A percentile compares a stretch with the other conserved stretches of the same genome.
phyloP scores from a whole-genome alignment of 768 basidiomycete species.

The Auricularia auricula-judae region DNA sequence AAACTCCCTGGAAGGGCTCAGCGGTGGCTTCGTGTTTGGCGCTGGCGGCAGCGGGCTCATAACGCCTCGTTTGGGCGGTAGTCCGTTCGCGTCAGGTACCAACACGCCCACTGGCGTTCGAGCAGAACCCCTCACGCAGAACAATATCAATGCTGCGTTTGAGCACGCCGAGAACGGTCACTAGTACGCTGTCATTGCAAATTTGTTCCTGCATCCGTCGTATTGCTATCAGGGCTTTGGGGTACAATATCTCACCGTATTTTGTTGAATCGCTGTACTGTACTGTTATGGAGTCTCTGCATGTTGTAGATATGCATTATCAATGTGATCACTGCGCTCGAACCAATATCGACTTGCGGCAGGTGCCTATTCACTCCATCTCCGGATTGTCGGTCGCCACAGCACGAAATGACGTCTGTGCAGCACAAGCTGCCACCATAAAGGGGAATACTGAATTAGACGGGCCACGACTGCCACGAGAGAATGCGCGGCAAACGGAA shows the following conservation, averaged over 20 bases:
- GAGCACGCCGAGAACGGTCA: background rate
- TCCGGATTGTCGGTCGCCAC: background rate
- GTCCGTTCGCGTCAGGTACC: slow-evolving; percentile 46
- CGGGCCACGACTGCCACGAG: background rate
- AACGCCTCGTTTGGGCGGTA: slow-evolving; percentile 54
- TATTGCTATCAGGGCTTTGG: background rate
- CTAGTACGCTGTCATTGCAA: background rate
- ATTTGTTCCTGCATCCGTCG: background rate
- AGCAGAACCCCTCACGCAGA: slow-evolving; percentile 13
- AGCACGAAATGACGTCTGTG: background rate
- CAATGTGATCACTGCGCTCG: background rate
- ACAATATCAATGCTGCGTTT: slow-evolving; percentile 15
- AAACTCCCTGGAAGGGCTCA: slow-evolving; percentile 70
- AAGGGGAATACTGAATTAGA: background rate
- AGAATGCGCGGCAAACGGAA: background rate
- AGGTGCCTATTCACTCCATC: background rate
- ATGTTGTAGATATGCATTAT: background rate
- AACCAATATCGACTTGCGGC: background rate
- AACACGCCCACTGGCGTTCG: slow-evolving; percentile 18
- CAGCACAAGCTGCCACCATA: too few species aligned
- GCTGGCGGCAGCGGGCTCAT: slow-evolving; percentile 76
- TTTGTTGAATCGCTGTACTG: background rate
- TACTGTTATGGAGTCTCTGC: background rate
- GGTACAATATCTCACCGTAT: background rate
- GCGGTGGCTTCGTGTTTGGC: slow-evolving; percentile 79